A percentile compares a stretch with the other conserved stretches of the same genome.
phyloP scores from a whole-genome alignment of 2,329 filamentous ascomycete genomes.

The Fusarium solani-melongenae region DNA sequence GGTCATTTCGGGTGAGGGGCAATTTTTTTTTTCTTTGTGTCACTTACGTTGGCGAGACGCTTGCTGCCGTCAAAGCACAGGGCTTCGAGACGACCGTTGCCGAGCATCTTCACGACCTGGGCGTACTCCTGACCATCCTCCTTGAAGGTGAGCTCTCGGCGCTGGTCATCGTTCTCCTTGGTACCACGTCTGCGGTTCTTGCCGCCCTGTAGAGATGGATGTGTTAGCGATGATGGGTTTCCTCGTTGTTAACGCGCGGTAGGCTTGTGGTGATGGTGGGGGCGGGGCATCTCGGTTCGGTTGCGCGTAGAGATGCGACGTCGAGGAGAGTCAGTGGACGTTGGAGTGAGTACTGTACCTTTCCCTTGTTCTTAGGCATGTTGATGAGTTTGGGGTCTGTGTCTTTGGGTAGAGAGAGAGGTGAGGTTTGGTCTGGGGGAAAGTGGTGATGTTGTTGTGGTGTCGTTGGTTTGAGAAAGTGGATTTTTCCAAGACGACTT shows the following conservation, averaged over 20 bases:
- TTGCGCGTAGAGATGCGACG: conserved; percentile 26
- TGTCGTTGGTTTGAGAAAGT: conserved; percentile 38
- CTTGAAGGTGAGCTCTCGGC: conserved; percentile 98
- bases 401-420: conserved; percentile 9
- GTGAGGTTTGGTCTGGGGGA: conserved; percentile 16
- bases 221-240: conserved; percentile 32
- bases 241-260: conserved; percentile 4
- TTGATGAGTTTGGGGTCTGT: conserved; percentile 48
- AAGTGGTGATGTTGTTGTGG: conserved; percentile 36
- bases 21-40: background rate
- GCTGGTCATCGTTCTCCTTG: conserved; percentile 99
- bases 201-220: conserved; percentile 74
- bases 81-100: conserved; percentile 92
- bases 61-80: conserved; percentile 88
- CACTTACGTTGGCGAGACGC: conserved; percentile 55
- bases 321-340: background rate
- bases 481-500: conserved; percentile 38
- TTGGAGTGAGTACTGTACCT: conserved; percentile 67
- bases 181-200: conserved; percentile 99
- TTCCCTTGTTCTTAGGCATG: conserved; percentile 99
- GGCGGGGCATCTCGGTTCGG: conserved; percentile 41
- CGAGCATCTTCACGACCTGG: conserved; percentile 84
- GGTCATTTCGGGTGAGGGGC: background rate
- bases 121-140: conserved; percentile 86
- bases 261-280: conserved; percentile 41